Conservation (phyloP, 1,284 basidiomycete genomes). For the Chalciporus sp. region DNA sequence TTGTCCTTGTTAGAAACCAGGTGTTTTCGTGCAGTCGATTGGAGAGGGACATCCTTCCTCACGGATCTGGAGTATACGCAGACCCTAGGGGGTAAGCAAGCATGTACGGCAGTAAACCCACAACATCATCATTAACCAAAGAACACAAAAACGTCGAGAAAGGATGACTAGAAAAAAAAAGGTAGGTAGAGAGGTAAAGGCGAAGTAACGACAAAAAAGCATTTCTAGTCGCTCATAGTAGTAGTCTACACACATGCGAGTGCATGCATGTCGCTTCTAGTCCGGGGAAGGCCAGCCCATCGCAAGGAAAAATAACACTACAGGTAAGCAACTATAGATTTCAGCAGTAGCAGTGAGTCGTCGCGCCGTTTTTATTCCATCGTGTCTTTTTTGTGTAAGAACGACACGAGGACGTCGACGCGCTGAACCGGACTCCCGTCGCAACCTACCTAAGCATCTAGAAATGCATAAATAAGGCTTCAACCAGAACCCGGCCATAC, state of each 20-base stretch:
- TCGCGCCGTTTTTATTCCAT: not conserved
- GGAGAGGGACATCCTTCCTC: not conserved
- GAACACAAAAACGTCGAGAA: not conserved
- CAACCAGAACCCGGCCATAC: conserved; percentile 18
- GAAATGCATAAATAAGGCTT: conserved; percentile 27
- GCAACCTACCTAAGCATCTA: conserved; percentile 24
- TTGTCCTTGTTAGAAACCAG: not conserved
- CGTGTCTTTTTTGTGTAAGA: not conserved
- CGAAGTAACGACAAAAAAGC: not conserved
- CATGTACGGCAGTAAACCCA: not conserved
- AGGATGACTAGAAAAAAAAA: not conserved
- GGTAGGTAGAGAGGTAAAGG: not conserved
- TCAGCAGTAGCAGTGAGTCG: not conserved
- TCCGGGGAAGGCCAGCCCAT: conserved; percentile 24
- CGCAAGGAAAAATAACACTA: not conserved
- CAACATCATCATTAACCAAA: not conserved
- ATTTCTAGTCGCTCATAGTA: conserved; percentile 9
- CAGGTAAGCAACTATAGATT: conserved; percentile 5
- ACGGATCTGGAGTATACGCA: not conserved
- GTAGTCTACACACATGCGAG: not conserved
- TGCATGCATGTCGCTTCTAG: not conserved
- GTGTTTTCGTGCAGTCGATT: not conserved
- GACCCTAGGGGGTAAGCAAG: not conserved
- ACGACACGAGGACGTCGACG: not conserved
- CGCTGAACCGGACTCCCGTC: conserved; percentile 6